Conservation (phyloP, 345 rosid genomes). For the Camelina neglecta region DNA sequence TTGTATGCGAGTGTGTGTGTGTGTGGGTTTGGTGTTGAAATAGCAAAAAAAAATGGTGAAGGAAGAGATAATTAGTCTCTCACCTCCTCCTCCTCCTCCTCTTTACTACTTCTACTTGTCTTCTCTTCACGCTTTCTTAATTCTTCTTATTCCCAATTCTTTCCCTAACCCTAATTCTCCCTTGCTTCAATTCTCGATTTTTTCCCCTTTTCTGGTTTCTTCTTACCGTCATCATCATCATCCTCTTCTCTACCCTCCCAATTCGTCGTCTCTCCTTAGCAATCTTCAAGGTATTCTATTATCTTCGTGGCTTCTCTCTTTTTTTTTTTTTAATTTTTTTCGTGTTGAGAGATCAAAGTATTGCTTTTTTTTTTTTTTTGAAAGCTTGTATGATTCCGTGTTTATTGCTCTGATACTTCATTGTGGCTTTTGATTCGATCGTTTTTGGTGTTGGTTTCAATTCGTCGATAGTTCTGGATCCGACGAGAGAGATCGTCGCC, state of each 20-base stretch:
- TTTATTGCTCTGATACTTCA: background rate
- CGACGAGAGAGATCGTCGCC: background rate
- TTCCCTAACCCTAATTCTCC: conserved; percentile 55
- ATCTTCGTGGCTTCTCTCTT: background rate
- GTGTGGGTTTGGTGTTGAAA: conserved; percentile 61
- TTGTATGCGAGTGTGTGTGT: conserved; percentile 5
- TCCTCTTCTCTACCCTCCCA: conserved; percentile 25
- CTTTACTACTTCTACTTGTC: conserved; percentile 32
- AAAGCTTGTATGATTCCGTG: conserved; percentile 18
- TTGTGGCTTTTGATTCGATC: conserved; percentile 9
- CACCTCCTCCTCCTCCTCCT: conserved; percentile 26
- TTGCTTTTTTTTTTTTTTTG: conserved; percentile 1
- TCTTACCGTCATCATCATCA: background rate
- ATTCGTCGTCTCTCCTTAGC: conserved; percentile 12
- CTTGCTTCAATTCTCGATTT: conserved; percentile 27
- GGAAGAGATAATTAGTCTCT: conserved; percentile 58
- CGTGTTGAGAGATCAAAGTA: conserved; percentile 10
- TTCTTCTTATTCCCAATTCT: conserved; percentile 26
- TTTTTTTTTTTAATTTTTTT: conserved; percentile 6
- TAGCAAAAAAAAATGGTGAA: conserved; percentile 74
- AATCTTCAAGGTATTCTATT: conserved; percentile 17
- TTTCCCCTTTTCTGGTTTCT: conserved; percentile 15
- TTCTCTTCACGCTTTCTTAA: conserved; percentile 10
- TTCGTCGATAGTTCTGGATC: background rate
- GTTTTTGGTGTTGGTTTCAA: background rate